phyloP scores from a whole-genome alignment of 192 early-diverging fungal species.

The Entophlyctis helioformis region DNA sequence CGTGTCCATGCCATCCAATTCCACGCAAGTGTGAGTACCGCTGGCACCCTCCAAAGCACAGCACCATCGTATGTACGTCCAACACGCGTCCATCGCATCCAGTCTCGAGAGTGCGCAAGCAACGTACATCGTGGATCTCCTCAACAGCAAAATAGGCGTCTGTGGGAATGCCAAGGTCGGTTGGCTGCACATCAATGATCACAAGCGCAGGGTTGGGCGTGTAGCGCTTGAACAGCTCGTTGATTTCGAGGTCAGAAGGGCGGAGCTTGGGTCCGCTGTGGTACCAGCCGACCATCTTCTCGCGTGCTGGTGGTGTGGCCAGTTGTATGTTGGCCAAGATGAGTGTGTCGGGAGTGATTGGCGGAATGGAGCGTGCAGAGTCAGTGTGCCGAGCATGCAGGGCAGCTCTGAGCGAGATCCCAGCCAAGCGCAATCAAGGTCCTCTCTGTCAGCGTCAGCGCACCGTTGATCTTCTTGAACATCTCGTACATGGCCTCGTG shows the following conservation, averaged over 20 bases:
- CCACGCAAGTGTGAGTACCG: no score
- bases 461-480: constrained; percentile 99
- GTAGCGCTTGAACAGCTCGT: constrained; percentile 93
- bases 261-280: constrained; percentile 97
- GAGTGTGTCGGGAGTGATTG: no score
- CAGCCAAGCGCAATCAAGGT: no score
- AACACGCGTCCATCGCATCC: no score
- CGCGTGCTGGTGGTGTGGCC: constrained; percentile 54
- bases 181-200: constrained; percentile 92
- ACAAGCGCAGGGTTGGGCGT: constrained; percentile 93
- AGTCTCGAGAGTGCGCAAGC: no score
- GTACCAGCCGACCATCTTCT: constrained; percentile 97
- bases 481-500: constrained; percentile 99
- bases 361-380: no score
- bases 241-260: constrained; percentile 92
- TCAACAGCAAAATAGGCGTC: constrained; percentile 97
- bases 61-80: no score
- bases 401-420: no score
- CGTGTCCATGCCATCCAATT: no score
- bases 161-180: constrained; percentile 85
- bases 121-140: constrained; percentile 87
- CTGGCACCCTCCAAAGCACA: no score
- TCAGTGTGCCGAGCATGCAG: no score
- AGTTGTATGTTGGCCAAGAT: neutral
- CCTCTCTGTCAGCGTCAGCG: no score